Base-by-base conservation (phyloP, 805 yeast genomes). In the Cyberlindnera suaveolens region DNA sequence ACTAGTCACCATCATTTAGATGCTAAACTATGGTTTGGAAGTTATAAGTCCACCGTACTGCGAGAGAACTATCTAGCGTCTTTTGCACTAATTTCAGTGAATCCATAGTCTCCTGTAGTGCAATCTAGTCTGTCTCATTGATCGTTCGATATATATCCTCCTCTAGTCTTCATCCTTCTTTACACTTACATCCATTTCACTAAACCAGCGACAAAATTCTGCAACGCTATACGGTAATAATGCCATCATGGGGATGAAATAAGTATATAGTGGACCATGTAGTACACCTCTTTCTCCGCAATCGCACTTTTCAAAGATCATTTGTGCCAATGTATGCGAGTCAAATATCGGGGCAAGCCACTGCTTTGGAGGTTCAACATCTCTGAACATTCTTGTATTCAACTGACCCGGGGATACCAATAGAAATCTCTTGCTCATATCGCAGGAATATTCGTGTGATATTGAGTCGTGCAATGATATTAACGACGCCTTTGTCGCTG, bases 341-440 rank as follows among this genome's bases (percentile, higher is more conserved):
- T 78, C 77, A 15, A 87, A 62, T 35, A 85, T 79, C 0, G 96
- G 97, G 0, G 97, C 97, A 31, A 88, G 63, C 33, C 81, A 62
- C 18, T 76, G 69, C 31, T 81, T 77, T 1, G 96, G 96, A 1
- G 96, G 85, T 30, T 64, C 53, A 26, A 90, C 83, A 13, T 84
- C 84, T n/a, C 65, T 63, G 56, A 90, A 90, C 87, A 90, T 73
- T 3, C 61, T 56, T 0, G 96, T 86, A 43, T 76, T 75, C 47
- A 90, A 57, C 58, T 90, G 97, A 0, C 97, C 97, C 0, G 96
- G 93, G 42, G 87, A 74, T 0, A 88, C 77, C 18, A 90, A 65
- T 41, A 90, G 64, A 1, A 93, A 83, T 51, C 85, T 75, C 31
- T 86, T 75, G 8, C 85, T 81, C 36, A 63, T 64, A 31, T 71